These are phyloP conservation scores for Scenedesmus sp. DNA, from an alignment of 163 green algal species.

Conservation along the genomic window DNA sequence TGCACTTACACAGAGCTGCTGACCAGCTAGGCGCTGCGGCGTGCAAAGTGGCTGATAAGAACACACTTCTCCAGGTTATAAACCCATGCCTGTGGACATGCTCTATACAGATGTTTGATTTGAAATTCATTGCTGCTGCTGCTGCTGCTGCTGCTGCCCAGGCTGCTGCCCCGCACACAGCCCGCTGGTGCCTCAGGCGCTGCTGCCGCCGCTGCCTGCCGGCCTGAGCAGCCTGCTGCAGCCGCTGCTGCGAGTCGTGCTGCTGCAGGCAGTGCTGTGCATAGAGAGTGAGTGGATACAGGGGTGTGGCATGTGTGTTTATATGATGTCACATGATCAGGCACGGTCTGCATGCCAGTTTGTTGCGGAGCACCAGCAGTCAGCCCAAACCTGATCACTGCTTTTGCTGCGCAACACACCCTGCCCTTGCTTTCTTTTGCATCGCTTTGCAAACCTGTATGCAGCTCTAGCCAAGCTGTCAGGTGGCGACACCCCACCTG, in stretches of 20 bases:
- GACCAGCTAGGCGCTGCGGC: too few relatives aligned
- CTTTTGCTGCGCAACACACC: too few relatives aligned
- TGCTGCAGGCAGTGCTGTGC: neutral
- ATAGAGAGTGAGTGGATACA: neutral
- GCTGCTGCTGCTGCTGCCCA: neutral
- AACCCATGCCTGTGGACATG: too few relatives aligned
- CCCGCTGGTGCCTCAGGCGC: neutral
- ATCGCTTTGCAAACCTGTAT: neutral
- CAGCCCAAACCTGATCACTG: too few relatives aligned
- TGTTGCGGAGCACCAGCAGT: neutral
- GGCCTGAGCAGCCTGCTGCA: neutral
- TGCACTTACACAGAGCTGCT: too few relatives aligned
- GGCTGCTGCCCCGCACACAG: constrained; percentile 49
- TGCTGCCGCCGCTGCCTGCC: neutral
- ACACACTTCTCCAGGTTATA: too few relatives aligned
- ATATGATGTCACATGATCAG: neutral
- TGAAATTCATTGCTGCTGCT: neutral
- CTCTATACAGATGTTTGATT: neutral
- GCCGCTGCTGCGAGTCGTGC: neutral
- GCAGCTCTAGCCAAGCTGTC: neutral
- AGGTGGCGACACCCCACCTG: neutral
- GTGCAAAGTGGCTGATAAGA: too few relatives aligned
- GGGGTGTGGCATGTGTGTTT: neutral
- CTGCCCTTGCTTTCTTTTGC: neutral
- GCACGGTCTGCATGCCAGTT: neutral